Evolutionary conservation across 208 protist genomes (phyloP), one percentile per base, ranked within the genome.

Genomic region (Wallacemonas sp.): DNA sequence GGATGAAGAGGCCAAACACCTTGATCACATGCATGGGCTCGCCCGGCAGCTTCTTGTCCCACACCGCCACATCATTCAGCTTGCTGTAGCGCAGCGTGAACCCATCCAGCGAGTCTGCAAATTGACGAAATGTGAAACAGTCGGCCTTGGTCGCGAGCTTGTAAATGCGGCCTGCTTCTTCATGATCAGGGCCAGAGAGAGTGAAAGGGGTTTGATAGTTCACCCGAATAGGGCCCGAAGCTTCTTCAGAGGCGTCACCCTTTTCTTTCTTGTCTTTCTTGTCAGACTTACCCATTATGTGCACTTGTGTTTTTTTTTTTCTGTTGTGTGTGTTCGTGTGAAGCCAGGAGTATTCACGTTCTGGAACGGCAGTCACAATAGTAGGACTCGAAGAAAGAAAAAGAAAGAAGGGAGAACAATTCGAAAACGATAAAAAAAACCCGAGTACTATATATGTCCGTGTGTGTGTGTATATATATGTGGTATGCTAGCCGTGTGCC

Each of bases 21-120:
- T 94, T 94, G 38, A 97, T 82, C 27, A 95, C 51, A 56, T 89
- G 68, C 78, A 93, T 88, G 1, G 82, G 53, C 66, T 96, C 87
- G 15, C 79, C 72, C 1, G 58, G 31, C 21, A 94, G 28, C 51
- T 83, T 86, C 61, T 88, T 88, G 38, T 82, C 83, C 90, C 90
- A 96, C 19, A 83, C 75, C 26, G 91, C 62, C 4, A 75, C 51
- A 17, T 91, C 78, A 49, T 91, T 70, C 2, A 59, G 17, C 24
- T 60, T 44, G 70, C 70, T 77, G 78, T 82, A 76, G 26, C 77
- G 77, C 54, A 94, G 22, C 33, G 44, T 68, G 56, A 91, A 96
- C 21, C 83, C 90, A 4, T 96, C 87, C 1, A 90, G 41, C 1
- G 77, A 83, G 68, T 96, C 87, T 8, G 90, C 90, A 45, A 86